phyloP scores from a whole-genome alignment of 2,329 filamentous ascomycete genomes.

The Botryosphaeria dothidea region DNA sequence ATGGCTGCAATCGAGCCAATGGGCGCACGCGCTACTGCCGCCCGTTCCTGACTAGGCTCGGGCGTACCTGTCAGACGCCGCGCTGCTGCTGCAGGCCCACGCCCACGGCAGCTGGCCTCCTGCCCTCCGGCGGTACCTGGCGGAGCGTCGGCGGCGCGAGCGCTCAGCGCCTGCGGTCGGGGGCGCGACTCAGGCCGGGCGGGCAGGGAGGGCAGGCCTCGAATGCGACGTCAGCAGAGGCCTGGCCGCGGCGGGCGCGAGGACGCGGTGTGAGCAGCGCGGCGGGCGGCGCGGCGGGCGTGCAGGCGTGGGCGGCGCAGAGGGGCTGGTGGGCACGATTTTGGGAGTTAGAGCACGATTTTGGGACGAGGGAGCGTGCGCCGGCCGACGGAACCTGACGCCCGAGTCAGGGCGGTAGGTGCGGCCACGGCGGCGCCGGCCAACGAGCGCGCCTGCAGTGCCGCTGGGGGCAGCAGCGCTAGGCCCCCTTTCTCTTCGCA shows the following conservation, averaged over 20 bases:
- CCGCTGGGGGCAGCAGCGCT: slow-evolving; percentile 7
- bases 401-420: not conserved
- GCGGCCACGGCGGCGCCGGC: not conserved
- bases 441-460: not conserved
- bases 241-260: not conserved
- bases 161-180: too few relatives aligned
- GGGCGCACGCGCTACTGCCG: not conserved
- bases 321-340: not conserved
- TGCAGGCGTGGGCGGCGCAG: not conserved
- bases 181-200: slow-evolving; percentile 3
- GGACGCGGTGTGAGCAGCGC: not conserved
- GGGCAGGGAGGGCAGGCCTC: not conserved
- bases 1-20: slow-evolving; percentile 8
- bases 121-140: not conserved
- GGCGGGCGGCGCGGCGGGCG: not conserved
- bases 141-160: not conserved
- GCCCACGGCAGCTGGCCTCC: not conserved
- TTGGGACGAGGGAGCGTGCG: not conserved
- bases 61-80: slow-evolving; percentile 9
- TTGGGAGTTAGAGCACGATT: not conserved
- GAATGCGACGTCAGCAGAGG: slow-evolving; percentile 10
- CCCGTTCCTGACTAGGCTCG: slow-evolving; percentile 15
- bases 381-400: not conserved
- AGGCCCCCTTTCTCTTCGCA: slow-evolving; percentile 21
- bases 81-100: not conserved